Conservation (phyloP, 2,329 filamentous ascomycete species). For the Fusarium pilosicola region DNA sequence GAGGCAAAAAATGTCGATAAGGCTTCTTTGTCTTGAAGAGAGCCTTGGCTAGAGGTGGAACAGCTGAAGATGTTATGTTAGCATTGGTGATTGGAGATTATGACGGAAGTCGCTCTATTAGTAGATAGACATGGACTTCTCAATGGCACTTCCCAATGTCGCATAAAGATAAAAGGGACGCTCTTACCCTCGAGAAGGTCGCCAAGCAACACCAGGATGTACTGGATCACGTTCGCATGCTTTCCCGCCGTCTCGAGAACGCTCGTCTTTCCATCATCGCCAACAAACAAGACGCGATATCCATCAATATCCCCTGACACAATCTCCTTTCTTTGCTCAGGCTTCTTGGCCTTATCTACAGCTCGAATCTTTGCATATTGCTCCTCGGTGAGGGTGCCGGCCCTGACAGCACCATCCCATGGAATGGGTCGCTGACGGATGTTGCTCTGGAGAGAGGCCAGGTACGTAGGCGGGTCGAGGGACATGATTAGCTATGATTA, state of each 20-base stretch:
- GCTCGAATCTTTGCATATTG: constrained; percentile 96
- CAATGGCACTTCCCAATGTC: constrained; percentile 7
- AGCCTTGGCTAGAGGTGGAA: constrained; percentile 79
- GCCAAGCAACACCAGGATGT: constrained; percentile 87
- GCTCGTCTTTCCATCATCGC: constrained; percentile 72
- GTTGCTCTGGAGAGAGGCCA: constrained; percentile 89
- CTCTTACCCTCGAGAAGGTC: constrained; percentile 85
- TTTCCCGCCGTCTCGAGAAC: constrained; percentile 88
- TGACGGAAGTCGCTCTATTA: constrained; percentile 6
- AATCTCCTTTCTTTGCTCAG: constrained; percentile 82
- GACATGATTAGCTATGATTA: constrained; percentile 69
- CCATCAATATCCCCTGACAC: constrained; percentile 83
- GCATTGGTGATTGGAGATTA: constrained; percentile 7
- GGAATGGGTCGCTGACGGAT: constrained; percentile 95
- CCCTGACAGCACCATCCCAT: constrained; percentile 95
- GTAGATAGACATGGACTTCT: neutral
- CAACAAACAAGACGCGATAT: constrained; percentile 84
- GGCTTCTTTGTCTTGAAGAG: constrained; percentile 81
- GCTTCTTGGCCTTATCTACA: constrained; percentile 92
- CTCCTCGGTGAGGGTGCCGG: constrained; percentile 91
- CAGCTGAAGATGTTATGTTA: constrained; percentile 65
- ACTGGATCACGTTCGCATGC: constrained; percentile 91
- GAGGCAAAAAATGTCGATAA: constrained; percentile 84
- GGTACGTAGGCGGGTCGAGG: constrained; percentile 89
- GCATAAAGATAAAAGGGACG: neutral